Percentiles rank a stretch among this genome's conserved stretches.
Conservation (phyloP, 2,329 filamentous ascomycete species). For the Talaromyces sp. region DNA sequence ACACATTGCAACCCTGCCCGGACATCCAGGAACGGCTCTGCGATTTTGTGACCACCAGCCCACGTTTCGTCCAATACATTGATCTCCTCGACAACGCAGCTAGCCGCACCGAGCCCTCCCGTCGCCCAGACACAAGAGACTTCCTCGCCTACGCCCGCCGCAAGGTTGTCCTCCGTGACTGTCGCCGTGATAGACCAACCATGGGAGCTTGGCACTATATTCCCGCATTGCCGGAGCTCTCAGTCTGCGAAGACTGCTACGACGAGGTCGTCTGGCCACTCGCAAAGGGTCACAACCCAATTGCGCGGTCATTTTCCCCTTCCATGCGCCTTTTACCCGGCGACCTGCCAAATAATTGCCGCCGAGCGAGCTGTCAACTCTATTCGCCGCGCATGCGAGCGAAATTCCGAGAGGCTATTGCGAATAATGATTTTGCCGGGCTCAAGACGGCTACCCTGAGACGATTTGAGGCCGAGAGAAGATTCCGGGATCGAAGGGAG, state of each 20-base stretch:
- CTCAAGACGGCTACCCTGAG: conserved; percentile 65
- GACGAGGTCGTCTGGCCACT: conserved; percentile 75
- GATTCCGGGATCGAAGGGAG: conserved; percentile 60
- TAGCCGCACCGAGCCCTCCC: conserved; percentile 38
- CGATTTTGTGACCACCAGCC: conserved; percentile 66
- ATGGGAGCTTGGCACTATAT: conserved; percentile 78
- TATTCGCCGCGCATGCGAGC: conserved; percentile 79
- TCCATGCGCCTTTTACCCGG: conserved; percentile 61
- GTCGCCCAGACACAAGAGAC: conserved; percentile 57
- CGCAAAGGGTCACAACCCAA: conserved; percentile 54
- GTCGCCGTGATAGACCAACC: conserved; percentile 64
- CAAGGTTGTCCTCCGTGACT: conserved; percentile 63
- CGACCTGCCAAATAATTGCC: conserved; percentile 41
- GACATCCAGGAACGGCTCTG: conserved; percentile 61
- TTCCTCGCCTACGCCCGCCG: conserved; percentile 67
- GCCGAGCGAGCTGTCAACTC: conserved; percentile 68
- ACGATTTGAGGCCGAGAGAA: conserved; percentile 59
- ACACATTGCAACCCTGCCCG: conserved; percentile 61
- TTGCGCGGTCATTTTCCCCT: conserved; percentile 68
- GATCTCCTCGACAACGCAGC: conserved; percentile 60
- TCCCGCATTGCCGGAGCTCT: conserved; percentile 73
- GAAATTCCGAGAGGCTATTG: conserved; percentile 69
- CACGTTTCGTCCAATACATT: conserved; percentile 60
- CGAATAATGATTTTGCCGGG: conserved; percentile 67
- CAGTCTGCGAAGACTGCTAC: conserved; percentile 86